phyloP scores from a whole-genome alignment of 148 eudicot species.

The Polygonum maritimum region DNA sequence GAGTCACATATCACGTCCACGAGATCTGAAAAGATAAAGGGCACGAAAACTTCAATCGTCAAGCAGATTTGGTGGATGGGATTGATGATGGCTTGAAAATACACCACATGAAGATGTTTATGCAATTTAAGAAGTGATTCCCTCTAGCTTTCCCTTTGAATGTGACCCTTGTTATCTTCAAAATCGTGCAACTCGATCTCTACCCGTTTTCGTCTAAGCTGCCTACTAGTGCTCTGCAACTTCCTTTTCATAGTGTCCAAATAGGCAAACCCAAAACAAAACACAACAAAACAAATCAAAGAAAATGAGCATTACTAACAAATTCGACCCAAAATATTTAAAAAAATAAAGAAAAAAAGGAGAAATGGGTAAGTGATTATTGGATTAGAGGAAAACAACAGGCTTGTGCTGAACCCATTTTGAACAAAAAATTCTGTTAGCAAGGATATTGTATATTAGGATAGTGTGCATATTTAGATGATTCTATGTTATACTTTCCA shows the following conservation, averaged over 20 bases:
- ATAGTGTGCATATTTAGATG: too few relatives aligned
- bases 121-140: background rate
- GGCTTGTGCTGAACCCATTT: conserved; percentile 1
- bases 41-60: background rate
- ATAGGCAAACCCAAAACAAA: background rate
- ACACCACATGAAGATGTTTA: background rate
- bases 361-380: background rate
- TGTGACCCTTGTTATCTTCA: background rate
- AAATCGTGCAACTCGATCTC: background rate
- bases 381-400: background rate
- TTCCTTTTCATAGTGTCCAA: background rate
- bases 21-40: background rate
- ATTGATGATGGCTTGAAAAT: background rate
- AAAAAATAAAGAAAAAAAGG: background rate
- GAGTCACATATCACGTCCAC: background rate
- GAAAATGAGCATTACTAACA: background rate
- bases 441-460: too few relatives aligned
- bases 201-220: background rate
- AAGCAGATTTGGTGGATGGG: background rate
- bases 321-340: background rate
- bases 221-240: background rate
- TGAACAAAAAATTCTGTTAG: background rate
- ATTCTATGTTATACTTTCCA: too few relatives aligned
- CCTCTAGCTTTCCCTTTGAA: background rate
- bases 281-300: background rate